A percentile compares a stretch with the other conserved stretches of the same genome.
Conservation (phyloP, 1,139 yeast genomes). For the Citeromyces hawaiiensis region DNA sequence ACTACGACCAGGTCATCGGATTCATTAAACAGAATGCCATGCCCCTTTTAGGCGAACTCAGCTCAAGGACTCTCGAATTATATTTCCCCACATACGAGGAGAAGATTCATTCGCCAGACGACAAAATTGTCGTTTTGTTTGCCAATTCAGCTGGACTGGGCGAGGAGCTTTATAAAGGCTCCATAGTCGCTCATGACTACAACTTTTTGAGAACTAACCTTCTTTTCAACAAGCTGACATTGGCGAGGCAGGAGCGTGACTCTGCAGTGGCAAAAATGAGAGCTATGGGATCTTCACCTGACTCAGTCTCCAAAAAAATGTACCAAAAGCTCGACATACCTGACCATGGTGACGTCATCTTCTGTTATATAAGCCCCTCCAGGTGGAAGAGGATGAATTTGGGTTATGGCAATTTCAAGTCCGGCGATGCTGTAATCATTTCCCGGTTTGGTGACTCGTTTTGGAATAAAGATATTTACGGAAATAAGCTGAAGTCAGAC, state of each 20-base stretch:
- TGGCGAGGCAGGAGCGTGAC: background rate
- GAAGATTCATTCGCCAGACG: slow-evolving; percentile 11
- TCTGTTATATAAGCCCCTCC: background rate
- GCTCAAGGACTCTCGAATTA: slow-evolving; percentile 22
- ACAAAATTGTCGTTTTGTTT: slow-evolving; percentile 40
- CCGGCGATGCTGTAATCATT: slow-evolving; percentile 32
- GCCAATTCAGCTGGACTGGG: slow-evolving; percentile 23
- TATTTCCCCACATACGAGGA: slow-evolving; percentile 20
- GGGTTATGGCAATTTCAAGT: slow-evolving; percentile 16
- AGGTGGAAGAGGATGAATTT: slow-evolving; percentile 24
- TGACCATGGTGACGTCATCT: slow-evolving; percentile 16
- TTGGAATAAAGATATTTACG: slow-evolving; percentile 21
- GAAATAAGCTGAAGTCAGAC: slow-evolving; percentile 15
- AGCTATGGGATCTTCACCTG: slow-evolving; percentile 25
- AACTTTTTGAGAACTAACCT: slow-evolving; percentile 26
- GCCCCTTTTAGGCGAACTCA: slow-evolving; percentile 41
- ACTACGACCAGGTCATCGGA: slow-evolving; percentile 26
- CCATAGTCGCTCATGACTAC: slow-evolving; percentile 41
- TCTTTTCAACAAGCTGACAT: background rate
- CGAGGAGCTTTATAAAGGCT: slow-evolving; percentile 26
- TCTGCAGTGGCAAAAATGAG: slow-evolving; percentile 16
- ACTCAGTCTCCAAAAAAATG: slow-evolving; percentile 29
- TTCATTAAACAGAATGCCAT: slow-evolving; percentile 33
- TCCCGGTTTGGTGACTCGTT: slow-evolving; percentile 19
- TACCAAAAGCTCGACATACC: slow-evolving; percentile 28